phyloP scores from a whole-genome alignment of 768 basidiomycete genomes.

The Gautieria morchelliformis region DNA sequence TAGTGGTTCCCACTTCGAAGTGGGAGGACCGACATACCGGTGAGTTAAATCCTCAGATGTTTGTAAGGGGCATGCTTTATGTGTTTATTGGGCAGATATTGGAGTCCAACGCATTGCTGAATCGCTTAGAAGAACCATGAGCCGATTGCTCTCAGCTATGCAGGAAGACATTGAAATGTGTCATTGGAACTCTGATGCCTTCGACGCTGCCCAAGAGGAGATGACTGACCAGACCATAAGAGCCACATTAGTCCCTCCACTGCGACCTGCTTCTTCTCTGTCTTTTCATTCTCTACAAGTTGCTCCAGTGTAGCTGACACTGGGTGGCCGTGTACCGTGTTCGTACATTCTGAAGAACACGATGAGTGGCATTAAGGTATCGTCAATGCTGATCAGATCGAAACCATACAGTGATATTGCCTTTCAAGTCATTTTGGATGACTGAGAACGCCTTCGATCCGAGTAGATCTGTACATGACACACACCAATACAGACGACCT shows the following conservation, averaged over 20 bases:
- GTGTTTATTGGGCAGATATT: background rate
- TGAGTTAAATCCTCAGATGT: background rate
- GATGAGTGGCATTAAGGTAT: background rate
- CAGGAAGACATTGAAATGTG: background rate
- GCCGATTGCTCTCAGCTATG: background rate
- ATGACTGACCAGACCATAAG: conserved; percentile 29
- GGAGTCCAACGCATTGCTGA: background rate
- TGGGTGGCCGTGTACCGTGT: conserved; percentile 57
- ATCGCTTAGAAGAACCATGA: background rate
- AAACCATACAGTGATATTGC: conserved; percentile 74
- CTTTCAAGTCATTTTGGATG: conserved; percentile 80
- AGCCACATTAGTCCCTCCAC: conserved; percentile 95
- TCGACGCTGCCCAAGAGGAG: background rate
- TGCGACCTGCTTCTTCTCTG: conserved; percentile 77
- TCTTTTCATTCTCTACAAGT: conserved; percentile 76
- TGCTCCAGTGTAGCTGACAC: conserved; percentile 72
- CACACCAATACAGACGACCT: too few species aligned
- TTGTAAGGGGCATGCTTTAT: background rate
- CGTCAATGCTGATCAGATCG: background rate
- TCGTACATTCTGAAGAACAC: conserved; percentile 69
- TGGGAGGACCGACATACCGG: background rate
- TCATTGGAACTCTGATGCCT: background rate
- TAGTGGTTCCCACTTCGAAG: background rate
- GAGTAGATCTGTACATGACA: conserved; percentile 53
- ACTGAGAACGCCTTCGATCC: conserved; percentile 75